A percentile compares a stretch with the other conserved stretches of the same genome.
These are phyloP conservation scores for Flaveria linearis DNA, from an alignment of 129 eudicot genomes.

Conservation along the genomic window DNA sequence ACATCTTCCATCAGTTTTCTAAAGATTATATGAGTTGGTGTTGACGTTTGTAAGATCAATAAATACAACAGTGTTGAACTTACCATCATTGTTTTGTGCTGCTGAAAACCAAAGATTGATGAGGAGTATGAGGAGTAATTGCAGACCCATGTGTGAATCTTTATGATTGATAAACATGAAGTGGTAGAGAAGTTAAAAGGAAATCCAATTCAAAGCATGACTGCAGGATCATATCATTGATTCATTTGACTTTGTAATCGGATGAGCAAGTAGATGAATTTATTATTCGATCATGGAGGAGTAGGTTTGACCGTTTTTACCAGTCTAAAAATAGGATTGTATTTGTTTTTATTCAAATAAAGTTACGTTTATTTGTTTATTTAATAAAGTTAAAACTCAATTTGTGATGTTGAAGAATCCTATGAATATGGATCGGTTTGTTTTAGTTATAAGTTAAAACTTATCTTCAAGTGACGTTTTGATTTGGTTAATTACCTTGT, in stretches of 20 bases:
- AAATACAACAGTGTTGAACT: background rate
- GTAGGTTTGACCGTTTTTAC: constrained; percentile 9
- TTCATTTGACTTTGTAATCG: background rate
- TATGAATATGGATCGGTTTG: background rate
- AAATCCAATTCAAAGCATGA: background rate
- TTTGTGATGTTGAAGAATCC: background rate
- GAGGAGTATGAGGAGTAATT: constrained; percentile 2
- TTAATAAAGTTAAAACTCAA: background rate
- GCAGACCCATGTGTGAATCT: background rate
- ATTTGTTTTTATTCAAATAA: background rate
- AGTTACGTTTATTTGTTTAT: no score
- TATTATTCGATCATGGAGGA: background rate
- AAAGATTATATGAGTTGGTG: no score
- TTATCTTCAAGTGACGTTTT: no score
- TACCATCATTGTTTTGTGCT: constrained; percentile 5
- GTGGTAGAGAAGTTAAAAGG: background rate
- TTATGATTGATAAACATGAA: background rate
- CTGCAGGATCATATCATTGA: background rate
- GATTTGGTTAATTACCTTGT: no score
- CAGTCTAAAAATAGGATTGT: background rate
- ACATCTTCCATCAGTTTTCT: no score
- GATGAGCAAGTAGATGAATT: background rate
- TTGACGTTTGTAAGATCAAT: background rate
- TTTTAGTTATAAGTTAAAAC: background rate
- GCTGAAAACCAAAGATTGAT: background rate